Conservation (phyloP, 768 basidiomycete species). For the Rhodosporidiobolus sp. region DNA sequence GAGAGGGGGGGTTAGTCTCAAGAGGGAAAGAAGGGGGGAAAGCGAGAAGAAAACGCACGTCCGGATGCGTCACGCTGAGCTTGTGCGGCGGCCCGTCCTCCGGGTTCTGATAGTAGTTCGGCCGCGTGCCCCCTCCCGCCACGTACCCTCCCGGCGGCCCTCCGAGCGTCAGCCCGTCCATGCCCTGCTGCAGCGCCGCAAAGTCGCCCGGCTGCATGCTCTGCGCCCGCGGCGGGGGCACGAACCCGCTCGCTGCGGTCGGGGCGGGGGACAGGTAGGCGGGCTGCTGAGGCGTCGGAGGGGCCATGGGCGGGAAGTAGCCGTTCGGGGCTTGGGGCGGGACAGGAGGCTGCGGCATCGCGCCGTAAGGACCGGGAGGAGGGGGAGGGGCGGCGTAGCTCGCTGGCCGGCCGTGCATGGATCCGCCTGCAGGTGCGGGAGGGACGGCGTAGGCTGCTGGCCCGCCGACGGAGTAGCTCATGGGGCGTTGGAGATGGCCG, state of each 20-base stretch:
- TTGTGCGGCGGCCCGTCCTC: conserved; percentile 39
- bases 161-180: conserved; percentile 20
- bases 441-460: neutral
- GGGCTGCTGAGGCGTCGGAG: neutral
- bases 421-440: neutral
- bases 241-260: neutral
- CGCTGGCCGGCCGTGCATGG: conserved; percentile 24
- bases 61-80: conserved; percentile 32
- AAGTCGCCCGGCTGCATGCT: conserved; percentile 35
- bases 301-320: conserved; percentile 11
- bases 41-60: conserved; percentile 4
- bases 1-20: too few relatives aligned
- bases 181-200: conserved; percentile 16
- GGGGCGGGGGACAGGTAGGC: neutral
- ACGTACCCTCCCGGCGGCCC: neutral
- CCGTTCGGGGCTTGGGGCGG: conserved; percentile 6
- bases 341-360: neutral
- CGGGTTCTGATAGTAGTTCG: conserved; percentile 32
- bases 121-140: neutral
- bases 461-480: conserved; percentile 18
- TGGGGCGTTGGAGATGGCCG: conserved; percentile 2
- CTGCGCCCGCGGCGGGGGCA: conserved; percentile 16
- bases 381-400: conserved; percentile 10
- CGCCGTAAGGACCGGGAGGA: neutral
- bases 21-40: too few relatives aligned